Base-by-base conservation (phyloP, 1,284 basidiomycete species). In the Apiotrichum laibachii region DNA sequence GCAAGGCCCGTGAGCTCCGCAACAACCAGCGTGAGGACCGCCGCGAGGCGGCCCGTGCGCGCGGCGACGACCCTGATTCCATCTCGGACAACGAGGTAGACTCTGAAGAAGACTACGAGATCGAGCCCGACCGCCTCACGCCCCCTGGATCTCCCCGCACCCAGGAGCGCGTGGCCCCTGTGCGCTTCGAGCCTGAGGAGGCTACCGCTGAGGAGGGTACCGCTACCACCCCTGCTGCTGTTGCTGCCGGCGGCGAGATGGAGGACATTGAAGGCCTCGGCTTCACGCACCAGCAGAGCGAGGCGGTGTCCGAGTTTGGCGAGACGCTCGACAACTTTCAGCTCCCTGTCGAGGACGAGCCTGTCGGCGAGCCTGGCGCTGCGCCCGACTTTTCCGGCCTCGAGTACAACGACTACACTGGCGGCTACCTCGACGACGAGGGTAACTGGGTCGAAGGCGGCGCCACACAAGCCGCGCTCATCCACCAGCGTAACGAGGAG, bases 51-150 rank as follows among this genome's bases (percentile, higher is more conserved):
- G 49, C 61, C 0, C 22, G 50, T 12, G 58, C 64, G 37, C 31
- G 54, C 2, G 73, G 69, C 0, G 61, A 63, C 11, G 67, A 61
- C 16, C 40, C 51, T 34, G 42, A 42, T 15, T 62, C 61, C n/a
- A 64, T 75, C 16, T 70, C 68, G 16, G 64, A 57, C 18, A 73
- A 75, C 56, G 70, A 71, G 49, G 57, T 61, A 10, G 68, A 76
- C 52, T 72, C 72, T 1, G 73, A 72, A 19, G 68, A 70, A 44
- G 73, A 75, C 39, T 75, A 61, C 57, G 72, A 71, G 37, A 21
- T 64, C 7, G 51, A 58, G 16, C 75, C 75, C 10, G 72, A 77
- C 22, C 62, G 72, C 39, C 61, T 74, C 44, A 75, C 73, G 16
- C 73, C 73, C n/a, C 68, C 67, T 8, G 62, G 63, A 31, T 68